Conservation (phyloP, 192 early-diverging fungal species). For the Backusella parvicylindrica region DNA sequence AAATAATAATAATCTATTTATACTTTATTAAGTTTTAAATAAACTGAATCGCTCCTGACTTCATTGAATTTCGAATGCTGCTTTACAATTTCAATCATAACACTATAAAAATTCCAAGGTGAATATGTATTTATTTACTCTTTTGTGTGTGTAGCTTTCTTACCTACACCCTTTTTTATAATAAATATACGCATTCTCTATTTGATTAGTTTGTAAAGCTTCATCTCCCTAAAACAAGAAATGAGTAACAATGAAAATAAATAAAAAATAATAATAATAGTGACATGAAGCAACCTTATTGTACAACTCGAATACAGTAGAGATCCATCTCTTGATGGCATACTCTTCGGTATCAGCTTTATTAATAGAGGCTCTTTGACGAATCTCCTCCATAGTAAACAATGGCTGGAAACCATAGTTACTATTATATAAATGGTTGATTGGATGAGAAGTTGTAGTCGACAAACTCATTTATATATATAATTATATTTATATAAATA, state of each 20-base stretch:
- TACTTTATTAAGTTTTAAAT: constrained; percentile 33
- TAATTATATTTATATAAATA: neutral
- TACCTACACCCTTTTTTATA: constrained; percentile 34
- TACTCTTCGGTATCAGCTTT: constrained; percentile 9
- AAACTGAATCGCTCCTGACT: constrained; percentile 16
- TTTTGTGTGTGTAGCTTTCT: neutral
- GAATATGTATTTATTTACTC: neutral
- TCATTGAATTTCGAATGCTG: constrained; percentile 38
- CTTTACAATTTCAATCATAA: constrained; percentile 45
- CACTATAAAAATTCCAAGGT: constrained; percentile 28
- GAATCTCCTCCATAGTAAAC: neutral
- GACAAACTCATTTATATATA: constrained; percentile 1
- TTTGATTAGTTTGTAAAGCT: constrained; percentile 6
- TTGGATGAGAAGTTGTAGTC: neutral
- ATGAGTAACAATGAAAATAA: neutral
- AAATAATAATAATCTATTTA: constrained; percentile 18
- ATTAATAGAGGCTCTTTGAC: constrained; percentile 10
- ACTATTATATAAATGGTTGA: neutral
- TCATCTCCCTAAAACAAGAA: constrained; percentile 22
- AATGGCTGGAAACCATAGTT: neutral
- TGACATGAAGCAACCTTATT: neutral
- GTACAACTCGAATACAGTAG: constrained; percentile 11
- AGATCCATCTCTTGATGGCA: constrained; percentile 13
- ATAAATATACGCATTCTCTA: constrained; percentile 35
- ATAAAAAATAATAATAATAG: no score